Conservation (phyloP, 331 rosid genomes). For the Malus hybrid region DNA sequence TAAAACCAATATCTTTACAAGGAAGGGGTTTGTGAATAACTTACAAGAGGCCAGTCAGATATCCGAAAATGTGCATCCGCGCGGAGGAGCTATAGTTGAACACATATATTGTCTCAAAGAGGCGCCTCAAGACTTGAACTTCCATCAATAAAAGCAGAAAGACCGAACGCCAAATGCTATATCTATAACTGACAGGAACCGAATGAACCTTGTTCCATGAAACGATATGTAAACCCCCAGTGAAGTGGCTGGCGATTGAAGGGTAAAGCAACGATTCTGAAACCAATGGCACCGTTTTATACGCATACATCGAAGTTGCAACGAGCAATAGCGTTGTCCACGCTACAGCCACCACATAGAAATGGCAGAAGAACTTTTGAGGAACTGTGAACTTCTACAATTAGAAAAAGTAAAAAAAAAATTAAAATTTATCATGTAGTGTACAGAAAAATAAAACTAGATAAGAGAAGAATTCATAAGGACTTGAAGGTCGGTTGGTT, state of each 20-base stretch:
- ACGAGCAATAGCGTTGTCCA: constrained; percentile 80
- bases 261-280: constrained; percentile 41
- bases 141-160: constrained; percentile 77
- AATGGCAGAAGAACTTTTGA: constrained; percentile 69
- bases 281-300: constrained; percentile 34
- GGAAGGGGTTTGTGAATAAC: constrained; percentile 17
- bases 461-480: too few relatives aligned
- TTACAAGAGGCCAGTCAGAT: constrained; percentile 78
- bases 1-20: too few relatives aligned
- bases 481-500: too few relatives aligned
- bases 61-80: constrained; percentile 77
- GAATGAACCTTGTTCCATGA: constrained; percentile 29
- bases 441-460: not conserved
- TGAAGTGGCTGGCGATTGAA: constrained; percentile 45
- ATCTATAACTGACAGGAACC: constrained; percentile 17
- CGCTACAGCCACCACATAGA: constrained; percentile 50
- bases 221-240: constrained; percentile 49
- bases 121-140: not conserved
- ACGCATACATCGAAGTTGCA: constrained; percentile 65
- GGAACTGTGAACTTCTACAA: constrained; percentile 77
- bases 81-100: constrained; percentile 73
- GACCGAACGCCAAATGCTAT: constrained; percentile 61
- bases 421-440: not conserved
- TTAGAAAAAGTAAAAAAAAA: not conserved
- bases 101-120: constrained; percentile 44